Evolutionary conservation across 768 basidiomycete species (phyloP), one percentile per base, ranked within the genome.

Genomic region (Suillus sp.): DNA sequence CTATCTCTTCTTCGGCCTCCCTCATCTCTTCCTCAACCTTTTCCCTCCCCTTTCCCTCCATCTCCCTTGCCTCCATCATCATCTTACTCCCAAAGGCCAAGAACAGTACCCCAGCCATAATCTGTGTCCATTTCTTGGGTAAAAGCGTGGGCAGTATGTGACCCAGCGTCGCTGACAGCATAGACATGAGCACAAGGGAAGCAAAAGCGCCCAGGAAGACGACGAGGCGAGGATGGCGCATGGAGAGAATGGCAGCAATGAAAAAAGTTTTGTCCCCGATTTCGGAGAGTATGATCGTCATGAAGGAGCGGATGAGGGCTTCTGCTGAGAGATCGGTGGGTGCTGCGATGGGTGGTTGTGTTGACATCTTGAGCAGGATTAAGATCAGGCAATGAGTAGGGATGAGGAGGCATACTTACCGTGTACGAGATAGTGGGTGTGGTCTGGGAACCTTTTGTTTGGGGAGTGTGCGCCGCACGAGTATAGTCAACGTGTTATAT

Each of bases 251-350:
- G 58, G 96, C 94, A 56, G 96, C 90, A 40, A 91, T 89, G 67
- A 91, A 80, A 71, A 91, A 91, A 0, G 96, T 98, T 75, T 98
- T 97, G 86, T 99, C 96, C 27, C 96, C 96, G 48, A 96, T 90
- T 81, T 95, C 93, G 2, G 93, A 94, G 72, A 91, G 82, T 38
- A 98, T 90, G 70, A 97, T 98, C 89, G 96, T 95, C 65, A 84
- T 75, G 79, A 95, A 94, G 6, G 93, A 86, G 71, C 94, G 90
- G 6, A 84, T 63, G 65, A 96, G 84, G 11, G 87, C 91, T 66
- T 88, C 22, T 3, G 14, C 50, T 35, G 54, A 51, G 50, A 30
- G 9, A 18, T 32, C 50, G 4, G 27, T 25, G 14, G 27, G 25
- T 8, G 3, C 8, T 8, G 3, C 8, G 16, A 30, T 53, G 30